Percentiles rank a stretch among this genome's conserved stretches.
Conservation (phyloP, 495 filamentous ascomycete species). For the Penicillium pulvis region DNA sequence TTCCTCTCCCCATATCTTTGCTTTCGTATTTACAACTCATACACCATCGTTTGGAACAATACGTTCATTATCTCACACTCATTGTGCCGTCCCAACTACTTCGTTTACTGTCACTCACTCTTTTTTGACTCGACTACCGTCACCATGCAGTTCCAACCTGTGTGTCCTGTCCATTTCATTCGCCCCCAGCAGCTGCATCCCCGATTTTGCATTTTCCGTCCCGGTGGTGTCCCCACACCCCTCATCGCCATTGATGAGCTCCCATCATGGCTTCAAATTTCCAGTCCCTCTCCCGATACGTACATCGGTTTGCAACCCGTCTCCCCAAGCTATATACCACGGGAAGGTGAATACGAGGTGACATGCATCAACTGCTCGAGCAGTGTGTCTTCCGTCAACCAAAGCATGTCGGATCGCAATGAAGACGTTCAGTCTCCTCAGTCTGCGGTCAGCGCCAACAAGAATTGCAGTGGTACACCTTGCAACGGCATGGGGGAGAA, state of each 20-base stretch:
- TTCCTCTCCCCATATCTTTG: not conserved
- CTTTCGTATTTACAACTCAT: slow-evolving; percentile 3
- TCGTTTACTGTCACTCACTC: not conserved
- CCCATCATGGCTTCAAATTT: slow-evolving; percentile 38
- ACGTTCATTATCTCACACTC: not conserved
- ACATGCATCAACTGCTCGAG: slow-evolving; percentile 38
- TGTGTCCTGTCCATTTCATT: not conserved
- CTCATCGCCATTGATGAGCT: slow-evolving; percentile 43
- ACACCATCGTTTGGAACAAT: slow-evolving; percentile 3
- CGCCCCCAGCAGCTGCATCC: slow-evolving; percentile 30
- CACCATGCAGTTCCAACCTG: slow-evolving; percentile 9
- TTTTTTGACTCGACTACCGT: not conserved
- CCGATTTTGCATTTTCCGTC: slow-evolving; percentile 39
- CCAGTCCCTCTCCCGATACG: slow-evolving; percentile 24
- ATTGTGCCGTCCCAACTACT: not conserved
- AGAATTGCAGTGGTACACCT: slow-evolving; percentile 12
- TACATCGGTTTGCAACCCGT: slow-evolving; percentile 27
- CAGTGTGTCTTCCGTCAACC: slow-evolving; percentile 31
- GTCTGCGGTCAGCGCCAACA: slow-evolving; percentile 10
- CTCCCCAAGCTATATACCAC: slow-evolving; percentile 25
- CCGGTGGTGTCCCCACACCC: slow-evolving; percentile 27
- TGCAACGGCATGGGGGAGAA: not conserved
- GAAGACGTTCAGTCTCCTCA: slow-evolving; percentile 6
- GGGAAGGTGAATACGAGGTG: slow-evolving; percentile 42
- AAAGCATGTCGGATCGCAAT: slow-evolving; percentile 32